Evolutionary conservation across 2,329 filamentous ascomycete genomes (phyloP), one percentile per base, ranked within the genome.

Genomic region (Tolypocladium paradoxum): DNA sequence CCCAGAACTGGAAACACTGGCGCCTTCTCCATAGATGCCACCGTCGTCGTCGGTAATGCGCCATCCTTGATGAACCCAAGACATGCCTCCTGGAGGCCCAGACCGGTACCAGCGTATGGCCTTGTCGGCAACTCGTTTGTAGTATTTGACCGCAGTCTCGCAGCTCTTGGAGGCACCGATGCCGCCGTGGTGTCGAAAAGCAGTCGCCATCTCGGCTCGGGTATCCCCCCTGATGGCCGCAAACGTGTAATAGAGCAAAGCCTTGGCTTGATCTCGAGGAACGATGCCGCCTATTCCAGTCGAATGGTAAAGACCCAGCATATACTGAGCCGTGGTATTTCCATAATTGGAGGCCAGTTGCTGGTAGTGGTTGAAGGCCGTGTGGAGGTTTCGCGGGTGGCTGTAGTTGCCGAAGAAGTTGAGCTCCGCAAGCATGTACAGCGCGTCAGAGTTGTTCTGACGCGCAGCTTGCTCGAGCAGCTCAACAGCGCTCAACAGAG

Each of bases 351-450:
- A 77, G 3, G 92, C 89, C 52, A 99, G 78, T 56, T 84, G 77
- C 57, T 87, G 76, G 69, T 97, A 99, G 72, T 89, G 81, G 58
- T 80, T 76, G 66, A 95, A 96, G 0, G 93, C 89, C 48, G 81
- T 77, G 34, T 80, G 76, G 60, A 96, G 90, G 65, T 96, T 84
- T 58, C 85, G 80, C 2, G 92, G 91, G 63, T 96, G 81, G 24
- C 88, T 87, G 70, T 86, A 95, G 70, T 97, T 96, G 66, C 93
- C 93, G 63, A 93, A 90, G 70, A 97, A 97, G 73, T 95, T 96
- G 78, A 99, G 85, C 67, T 99, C 89, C 20, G 89, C 93, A 27
- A 99, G 78, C 18, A 95, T 76, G 64, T 87, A 96, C 47, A 97
- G 81, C 6, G 93, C 93, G 67, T 99, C 91, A 2, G 88, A 79